phyloP scores from a whole-genome alignment of 164 flowering plant species.

The grape (Vitis vinifera) region DNA sequence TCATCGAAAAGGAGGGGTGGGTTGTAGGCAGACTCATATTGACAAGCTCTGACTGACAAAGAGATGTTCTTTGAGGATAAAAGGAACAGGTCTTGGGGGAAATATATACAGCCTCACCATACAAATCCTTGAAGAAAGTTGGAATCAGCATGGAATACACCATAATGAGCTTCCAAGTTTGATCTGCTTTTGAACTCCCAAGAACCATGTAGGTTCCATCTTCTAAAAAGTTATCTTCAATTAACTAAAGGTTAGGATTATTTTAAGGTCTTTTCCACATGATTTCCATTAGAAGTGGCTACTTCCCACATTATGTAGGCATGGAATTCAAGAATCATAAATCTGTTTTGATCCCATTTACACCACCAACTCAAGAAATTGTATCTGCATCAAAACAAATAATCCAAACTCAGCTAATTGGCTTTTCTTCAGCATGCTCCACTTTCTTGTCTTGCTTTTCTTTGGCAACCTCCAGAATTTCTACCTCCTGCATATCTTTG shows the following conservation, averaged over 20 bases:
- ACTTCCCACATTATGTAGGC: slow-evolving; percentile 4
- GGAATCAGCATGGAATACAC: neutral
- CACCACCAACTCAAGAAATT: slow-evolving; percentile 7
- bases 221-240: slow-evolving; percentile 6
- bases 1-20: slow-evolving; percentile 14
- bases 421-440: slow-evolving; percentile 11
- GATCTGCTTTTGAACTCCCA: neutral
- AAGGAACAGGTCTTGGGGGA: neutral
- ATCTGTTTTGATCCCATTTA: neutral
- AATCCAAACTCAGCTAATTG: slow-evolving; percentile 7
- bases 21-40: slow-evolving; percentile 5
- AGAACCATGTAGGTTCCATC: neutral
- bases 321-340: slow-evolving; percentile 1
- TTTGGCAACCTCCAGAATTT: slow-evolving; percentile 2
- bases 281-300: neutral
- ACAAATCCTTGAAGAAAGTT: slow-evolving; percentile 3
- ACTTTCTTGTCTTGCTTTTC: neutral
- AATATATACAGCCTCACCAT: slow-evolving; percentile 11
- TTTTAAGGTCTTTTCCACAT: neutral
- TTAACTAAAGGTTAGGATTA: slow-evolving; percentile 8
- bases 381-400: slow-evolving; percentile 5
- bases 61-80: neutral
- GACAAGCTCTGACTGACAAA: slow-evolving; percentile 12
- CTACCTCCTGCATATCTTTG: slow-evolving; percentile 4
- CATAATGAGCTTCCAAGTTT: neutral